Conservation (phyloP, 768 basidiomycete species). For the Boletus tomentosulus region DNA sequence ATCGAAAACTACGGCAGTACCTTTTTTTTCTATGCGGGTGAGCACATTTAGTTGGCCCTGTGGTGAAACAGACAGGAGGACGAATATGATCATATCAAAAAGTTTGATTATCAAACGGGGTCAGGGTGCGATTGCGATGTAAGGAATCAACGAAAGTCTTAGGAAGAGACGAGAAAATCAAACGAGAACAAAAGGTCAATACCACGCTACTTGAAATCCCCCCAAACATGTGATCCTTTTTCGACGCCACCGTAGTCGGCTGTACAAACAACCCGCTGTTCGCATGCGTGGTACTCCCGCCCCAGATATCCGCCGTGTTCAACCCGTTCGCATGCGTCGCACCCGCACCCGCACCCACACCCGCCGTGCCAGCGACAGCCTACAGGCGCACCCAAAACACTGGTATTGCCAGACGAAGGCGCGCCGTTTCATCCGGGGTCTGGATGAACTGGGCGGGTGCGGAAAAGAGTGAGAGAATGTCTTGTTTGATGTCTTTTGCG, state of each 20-base stretch:
- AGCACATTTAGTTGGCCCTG: too few relatives aligned
- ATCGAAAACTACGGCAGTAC: too few relatives aligned
- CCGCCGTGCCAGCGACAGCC: conserved; percentile 1
- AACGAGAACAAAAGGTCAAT: too few relatives aligned
- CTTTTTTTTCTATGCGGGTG: too few relatives aligned
- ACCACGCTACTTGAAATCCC: conserved; percentile 61
- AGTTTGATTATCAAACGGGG: too few relatives aligned
- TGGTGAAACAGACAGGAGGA: too few relatives aligned
- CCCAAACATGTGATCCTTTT: conserved; percentile 82
- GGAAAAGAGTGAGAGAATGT: conserved; percentile 82
- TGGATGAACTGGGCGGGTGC: conserved; percentile 20
- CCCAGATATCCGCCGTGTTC: conserved; percentile 60
- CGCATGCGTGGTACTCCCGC: conserved; percentile 33
- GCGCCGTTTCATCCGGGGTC: conserved; percentile 29
- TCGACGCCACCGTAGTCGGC: conserved; percentile 31
- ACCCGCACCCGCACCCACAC: neutral
- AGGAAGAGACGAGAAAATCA: too few relatives aligned
- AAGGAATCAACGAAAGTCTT: too few relatives aligned
- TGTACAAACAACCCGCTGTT: conserved; percentile 33
- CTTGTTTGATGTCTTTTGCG: conserved; percentile 74
- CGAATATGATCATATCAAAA: too few relatives aligned
- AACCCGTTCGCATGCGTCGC: conserved; percentile 10
- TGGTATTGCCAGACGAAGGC: conserved; percentile 21
- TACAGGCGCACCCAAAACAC: conserved; percentile 33
- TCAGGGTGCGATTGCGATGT: too few relatives aligned